A percentile compares a stretch with the other conserved stretches of the same genome.
phyloP scores from a whole-genome alignment of 2,329 filamentous ascomycete species.

The Fusarium caatingaense region DNA sequence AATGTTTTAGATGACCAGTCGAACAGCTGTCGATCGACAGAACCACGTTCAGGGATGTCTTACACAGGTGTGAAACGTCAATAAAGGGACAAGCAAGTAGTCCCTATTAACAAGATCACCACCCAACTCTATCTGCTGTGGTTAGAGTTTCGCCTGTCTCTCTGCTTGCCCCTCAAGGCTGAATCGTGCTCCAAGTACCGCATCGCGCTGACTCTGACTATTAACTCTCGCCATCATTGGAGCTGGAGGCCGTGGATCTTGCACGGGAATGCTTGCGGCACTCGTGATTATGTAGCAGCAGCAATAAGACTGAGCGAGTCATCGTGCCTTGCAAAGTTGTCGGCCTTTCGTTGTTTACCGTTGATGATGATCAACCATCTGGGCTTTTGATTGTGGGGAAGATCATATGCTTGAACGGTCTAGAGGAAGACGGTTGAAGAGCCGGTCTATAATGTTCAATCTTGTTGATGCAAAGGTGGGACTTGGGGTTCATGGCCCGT shows the following conservation, averaged over 20 bases:
- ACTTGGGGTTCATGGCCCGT: slow-evolving; percentile 3
- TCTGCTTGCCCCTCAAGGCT: slow-evolving; percentile 31
- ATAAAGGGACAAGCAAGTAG: slow-evolving; percentile 8
- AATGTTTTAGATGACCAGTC: not conserved
- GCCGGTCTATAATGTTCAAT: slow-evolving; percentile 6
- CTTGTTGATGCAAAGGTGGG: not conserved
- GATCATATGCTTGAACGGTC: not conserved
- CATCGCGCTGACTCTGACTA: not conserved
- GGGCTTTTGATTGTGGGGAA: slow-evolving; percentile 23
- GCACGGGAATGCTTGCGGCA: slow-evolving; percentile 7
- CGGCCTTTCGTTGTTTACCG: not conserved
- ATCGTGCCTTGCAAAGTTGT: not conserved
- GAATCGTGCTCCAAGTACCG: slow-evolving; percentile 7
- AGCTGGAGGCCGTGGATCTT: slow-evolving; percentile 15
- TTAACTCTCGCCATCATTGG: slow-evolving; percentile 30
- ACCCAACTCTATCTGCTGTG: slow-evolving; percentile 9
- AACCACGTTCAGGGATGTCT: not conserved
- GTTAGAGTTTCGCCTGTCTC: slow-evolving; percentile 28
- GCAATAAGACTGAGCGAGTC: slow-evolving; percentile 21
- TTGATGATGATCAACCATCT: slow-evolving; percentile 14
- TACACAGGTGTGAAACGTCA: slow-evolving; percentile 12
- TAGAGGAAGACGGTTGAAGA: slow-evolving; percentile 5
- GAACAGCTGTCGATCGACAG: slow-evolving; percentile 5
- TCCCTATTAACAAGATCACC: slow-evolving; percentile 21
- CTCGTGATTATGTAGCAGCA: not conserved